Percentiles rank a stretch among this genome's conserved stretches.
phyloP scores from a whole-genome alignment of 371 early-diverging fungal species.

The Saksenaea oblongispora region DNA sequence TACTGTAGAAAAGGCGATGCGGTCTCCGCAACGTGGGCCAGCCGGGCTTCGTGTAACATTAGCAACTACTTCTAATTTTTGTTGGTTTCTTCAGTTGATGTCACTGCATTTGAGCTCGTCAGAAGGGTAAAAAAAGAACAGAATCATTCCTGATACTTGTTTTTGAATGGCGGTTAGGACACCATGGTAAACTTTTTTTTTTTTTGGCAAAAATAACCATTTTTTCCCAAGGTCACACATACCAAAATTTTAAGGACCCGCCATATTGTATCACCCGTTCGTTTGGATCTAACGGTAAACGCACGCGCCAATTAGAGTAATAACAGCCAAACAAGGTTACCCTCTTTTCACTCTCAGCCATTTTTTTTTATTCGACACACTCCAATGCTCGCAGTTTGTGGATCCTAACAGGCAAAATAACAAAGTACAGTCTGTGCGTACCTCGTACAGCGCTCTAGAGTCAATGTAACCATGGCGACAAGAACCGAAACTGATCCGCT shows the following conservation, averaged over 20 bases:
- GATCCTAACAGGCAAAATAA: constrained; percentile 4
- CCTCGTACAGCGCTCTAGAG: constrained; percentile 6
- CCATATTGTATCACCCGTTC: constrained; percentile 6
- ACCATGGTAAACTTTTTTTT: not conserved
- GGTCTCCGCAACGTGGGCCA: not conserved
- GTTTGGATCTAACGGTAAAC: constrained; percentile 3
- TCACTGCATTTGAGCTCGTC: constrained; percentile 3
- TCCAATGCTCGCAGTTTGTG: constrained; percentile 1
- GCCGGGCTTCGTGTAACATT: not conserved
- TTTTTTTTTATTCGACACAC: constrained; percentile 2
- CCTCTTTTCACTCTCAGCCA: not conserved
- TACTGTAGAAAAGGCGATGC: not conserved
- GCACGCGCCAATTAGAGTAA: constrained; percentile 6
- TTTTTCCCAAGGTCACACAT: constrained; percentile 6
- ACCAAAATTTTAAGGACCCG: not conserved
- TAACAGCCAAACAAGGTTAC: constrained; percentile 1
- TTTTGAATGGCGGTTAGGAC: not conserved
- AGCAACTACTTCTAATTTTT: not conserved
- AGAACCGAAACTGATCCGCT: constrained; percentile 2
- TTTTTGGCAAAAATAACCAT: not conserved
- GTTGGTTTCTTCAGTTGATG: not conserved
- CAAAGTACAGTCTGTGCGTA: constrained; percentile 6
- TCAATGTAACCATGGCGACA: constrained; percentile 3
- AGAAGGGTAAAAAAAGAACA: not conserved
- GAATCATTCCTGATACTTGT: not conserved